Conservation (phyloP, 2,329 filamentous ascomycete genomes). For the Aspergillus ochraceus region DNA sequence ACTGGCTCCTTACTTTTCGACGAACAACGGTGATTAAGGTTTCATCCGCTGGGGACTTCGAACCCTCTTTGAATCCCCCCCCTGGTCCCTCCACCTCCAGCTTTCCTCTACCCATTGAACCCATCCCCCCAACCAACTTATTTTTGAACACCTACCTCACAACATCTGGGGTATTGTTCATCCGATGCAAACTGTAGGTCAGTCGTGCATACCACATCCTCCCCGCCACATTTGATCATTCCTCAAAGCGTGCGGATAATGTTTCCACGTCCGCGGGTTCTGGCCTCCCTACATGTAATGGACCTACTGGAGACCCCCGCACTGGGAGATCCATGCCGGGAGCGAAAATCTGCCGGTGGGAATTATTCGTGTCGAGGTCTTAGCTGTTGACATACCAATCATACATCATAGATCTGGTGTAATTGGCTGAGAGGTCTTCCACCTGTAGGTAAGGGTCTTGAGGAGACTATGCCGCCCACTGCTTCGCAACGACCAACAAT, state of each 20-base stretch:
- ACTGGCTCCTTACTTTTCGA: conserved; percentile 14
- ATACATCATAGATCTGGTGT: background rate
- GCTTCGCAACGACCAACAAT: background rate
- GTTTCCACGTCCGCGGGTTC: background rate
- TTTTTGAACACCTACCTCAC: no score
- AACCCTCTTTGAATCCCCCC: background rate
- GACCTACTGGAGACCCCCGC: background rate
- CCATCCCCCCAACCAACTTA: no score
- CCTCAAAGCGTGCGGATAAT: background rate
- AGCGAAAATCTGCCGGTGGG: background rate
- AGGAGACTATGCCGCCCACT: background rate
- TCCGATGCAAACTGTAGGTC: background rate
- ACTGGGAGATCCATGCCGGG: conserved; percentile 9
- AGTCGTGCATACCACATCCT: background rate
- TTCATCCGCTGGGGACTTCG: conserved; percentile 8
- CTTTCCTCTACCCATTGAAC: no score
- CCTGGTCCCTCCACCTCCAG: no score
- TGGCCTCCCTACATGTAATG: background rate
- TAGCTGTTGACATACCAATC: background rate
- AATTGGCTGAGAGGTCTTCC: background rate
- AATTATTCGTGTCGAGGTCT: background rate
- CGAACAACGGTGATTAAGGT: conserved; percentile 15
- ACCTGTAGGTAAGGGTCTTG: background rate
- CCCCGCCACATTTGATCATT: background rate
- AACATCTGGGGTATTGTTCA: no score